Evolutionary conservation across 305 asterid species (phyloP).

Genomic region (Withania somnifera): DNA sequence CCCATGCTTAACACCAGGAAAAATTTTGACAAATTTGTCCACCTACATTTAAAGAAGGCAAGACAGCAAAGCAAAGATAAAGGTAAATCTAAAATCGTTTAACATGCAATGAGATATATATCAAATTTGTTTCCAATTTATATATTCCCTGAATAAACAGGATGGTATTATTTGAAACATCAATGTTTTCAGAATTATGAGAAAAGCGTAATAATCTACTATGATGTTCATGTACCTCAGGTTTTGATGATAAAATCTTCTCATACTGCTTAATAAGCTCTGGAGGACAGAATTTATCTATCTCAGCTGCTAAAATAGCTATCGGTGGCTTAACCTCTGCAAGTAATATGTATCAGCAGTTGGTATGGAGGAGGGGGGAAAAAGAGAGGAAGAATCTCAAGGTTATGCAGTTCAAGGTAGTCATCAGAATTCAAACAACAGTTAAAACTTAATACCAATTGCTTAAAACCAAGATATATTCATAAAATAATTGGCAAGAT

Average conservation of each 20-base stretch:
- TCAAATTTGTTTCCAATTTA: neutral
- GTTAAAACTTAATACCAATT: neutral
- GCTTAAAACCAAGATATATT: neutral
- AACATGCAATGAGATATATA: neutral
- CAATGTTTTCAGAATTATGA: neutral
- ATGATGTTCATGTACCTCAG: constrained; percentile 21
- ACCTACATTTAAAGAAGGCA: constrained; percentile 13
- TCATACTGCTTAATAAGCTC: constrained; percentile 28
- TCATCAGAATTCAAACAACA: neutral
- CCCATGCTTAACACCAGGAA: constrained; percentile 35
- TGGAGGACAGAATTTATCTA: constrained; percentile 28
- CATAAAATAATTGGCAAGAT: neutral
- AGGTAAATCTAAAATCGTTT: neutral
- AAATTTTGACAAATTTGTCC: constrained; percentile 33
- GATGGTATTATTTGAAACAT: neutral
- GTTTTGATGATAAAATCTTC: constrained; percentile 29
- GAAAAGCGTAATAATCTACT: neutral
- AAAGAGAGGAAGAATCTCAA: neutral
- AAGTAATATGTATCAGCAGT: neutral
- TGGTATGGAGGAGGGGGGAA: neutral
- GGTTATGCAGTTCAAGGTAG: neutral
- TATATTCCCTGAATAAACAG: neutral
- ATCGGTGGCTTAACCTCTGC: constrained; percentile 31
- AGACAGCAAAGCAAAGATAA: neutral
- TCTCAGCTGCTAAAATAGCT: constrained; percentile 36